Evolutionary conservation across 129 eudicot species (phyloP).

Genomic region (Flaveria linearis): DNA sequence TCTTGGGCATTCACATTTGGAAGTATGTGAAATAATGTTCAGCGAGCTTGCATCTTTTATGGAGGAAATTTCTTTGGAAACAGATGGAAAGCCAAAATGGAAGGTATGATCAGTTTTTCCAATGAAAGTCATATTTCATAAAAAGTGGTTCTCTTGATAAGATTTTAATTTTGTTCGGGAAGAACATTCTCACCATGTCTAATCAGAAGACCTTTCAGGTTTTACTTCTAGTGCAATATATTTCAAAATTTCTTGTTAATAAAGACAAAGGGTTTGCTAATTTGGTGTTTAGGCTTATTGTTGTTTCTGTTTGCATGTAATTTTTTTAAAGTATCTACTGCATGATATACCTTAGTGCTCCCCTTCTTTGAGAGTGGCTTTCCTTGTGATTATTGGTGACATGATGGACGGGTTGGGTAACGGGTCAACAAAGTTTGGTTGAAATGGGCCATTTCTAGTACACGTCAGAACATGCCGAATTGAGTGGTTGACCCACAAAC

Average conservation of each 20-base stretch:
- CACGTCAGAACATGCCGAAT: not conserved
- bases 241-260: not conserved
- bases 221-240: not conserved
- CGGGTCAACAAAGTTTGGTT: not conserved
- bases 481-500: not conserved
- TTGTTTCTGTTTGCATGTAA: conserved; percentile 6
- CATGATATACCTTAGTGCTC: not conserved
- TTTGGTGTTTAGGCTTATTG: not conserved
- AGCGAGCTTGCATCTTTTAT: conserved; percentile 90
- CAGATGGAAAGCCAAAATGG: conserved; percentile 98
- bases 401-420: conserved; percentile 6
- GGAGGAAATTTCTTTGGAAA: conserved; percentile 84
- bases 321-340: not conserved
- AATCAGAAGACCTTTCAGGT: not conserved
- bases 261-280: not conserved
- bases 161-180: not conserved
- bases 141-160: not conserved
- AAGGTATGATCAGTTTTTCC: conserved; percentile 53
- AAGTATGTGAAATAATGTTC: conserved; percentile 94
- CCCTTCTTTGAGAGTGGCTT: conserved; percentile 1
- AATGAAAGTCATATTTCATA: conserved; percentile 5
- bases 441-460: not conserved
- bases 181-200: conserved; percentile 7
- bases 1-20: conserved; percentile 96
- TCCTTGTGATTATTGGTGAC: not conserved